These are phyloP conservation scores for Poa annua DNA, from an alignment of 176 grass and related monocot species.

Conservation along the genomic window DNA sequence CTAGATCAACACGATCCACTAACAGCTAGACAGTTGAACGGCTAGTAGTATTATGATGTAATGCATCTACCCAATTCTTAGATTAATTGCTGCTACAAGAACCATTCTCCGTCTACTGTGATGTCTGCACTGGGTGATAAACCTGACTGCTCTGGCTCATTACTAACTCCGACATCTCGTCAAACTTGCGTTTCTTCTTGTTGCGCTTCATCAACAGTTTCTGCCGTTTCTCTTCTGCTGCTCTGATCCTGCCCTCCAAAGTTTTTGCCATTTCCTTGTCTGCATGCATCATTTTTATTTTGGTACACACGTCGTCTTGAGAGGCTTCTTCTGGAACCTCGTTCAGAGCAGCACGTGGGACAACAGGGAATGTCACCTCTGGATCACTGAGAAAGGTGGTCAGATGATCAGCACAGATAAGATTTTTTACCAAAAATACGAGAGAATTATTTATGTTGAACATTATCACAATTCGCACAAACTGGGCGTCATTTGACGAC, in stretches of 20 bases:
- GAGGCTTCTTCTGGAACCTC: not conserved
- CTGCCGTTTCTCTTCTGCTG: not conserved
- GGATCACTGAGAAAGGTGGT: slow-evolving; percentile 31
- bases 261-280: slow-evolving; percentile 10
- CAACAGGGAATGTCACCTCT: slow-evolving; percentile 39
- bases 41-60: too few relatives aligned
- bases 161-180: not conserved
- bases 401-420: not conserved
- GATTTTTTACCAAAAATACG: too few relatives aligned
- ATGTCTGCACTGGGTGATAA: not conserved
- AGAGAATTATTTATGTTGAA: not conserved
- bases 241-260: not conserved
- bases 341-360: not conserved
- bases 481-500: not conserved
- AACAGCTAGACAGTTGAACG: too few relatives aligned
- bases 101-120: not conserved
- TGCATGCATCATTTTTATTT: not conserved
- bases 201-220: not conserved
- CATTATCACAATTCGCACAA: not conserved
- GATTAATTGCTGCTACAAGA: not conserved
- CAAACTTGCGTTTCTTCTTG: slow-evolving; percentile 46
- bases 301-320: slow-evolving; percentile 4
- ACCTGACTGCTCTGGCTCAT: slow-evolving; percentile 17
- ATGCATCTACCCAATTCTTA: not conserved
- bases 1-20: too few relatives aligned